Conservation (phyloP, 2,329 filamentous ascomycete species). For the Fusarium nanum region DNA sequence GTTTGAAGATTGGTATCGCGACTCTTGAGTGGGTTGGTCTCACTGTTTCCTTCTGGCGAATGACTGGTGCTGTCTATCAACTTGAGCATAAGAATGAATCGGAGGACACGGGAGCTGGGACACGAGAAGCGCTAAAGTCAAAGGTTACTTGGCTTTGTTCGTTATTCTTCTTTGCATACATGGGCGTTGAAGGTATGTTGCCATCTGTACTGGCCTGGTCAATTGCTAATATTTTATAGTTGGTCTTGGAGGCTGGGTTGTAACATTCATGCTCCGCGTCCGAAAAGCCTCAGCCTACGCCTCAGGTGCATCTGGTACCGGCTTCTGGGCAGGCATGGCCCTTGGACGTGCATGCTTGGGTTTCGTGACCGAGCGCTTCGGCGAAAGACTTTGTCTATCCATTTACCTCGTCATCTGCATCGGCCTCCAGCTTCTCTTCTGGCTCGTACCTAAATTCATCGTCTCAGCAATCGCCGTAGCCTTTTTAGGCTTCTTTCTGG, state of each 20-base stretch:
- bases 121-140: slow-evolving; percentile 55
- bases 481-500: slow-evolving; percentile 79
- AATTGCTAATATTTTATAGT: slow-evolving; percentile 50
- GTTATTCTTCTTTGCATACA: slow-evolving; percentile 77
- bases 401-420: slow-evolving; percentile 72
- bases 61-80: slow-evolving; percentile 66
- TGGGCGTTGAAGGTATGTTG: slow-evolving; percentile 71
- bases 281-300: slow-evolving; percentile 73
- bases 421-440: slow-evolving; percentile 69
- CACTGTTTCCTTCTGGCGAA: slow-evolving; percentile 67
- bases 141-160: slow-evolving; percentile 74
- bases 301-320: slow-evolving; percentile 77
- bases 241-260: slow-evolving; percentile 81
- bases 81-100: slow-evolving; percentile 49
- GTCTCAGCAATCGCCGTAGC: slow-evolving; percentile 70
- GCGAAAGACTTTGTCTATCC: slow-evolving; percentile 70
- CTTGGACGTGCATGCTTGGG: slow-evolving; percentile 74
- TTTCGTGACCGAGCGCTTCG: slow-evolving; percentile 75
- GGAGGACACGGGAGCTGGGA: slow-evolving; percentile 46
- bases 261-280: slow-evolving; percentile 81
- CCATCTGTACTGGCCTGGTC: fast-evolving
- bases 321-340: slow-evolving; percentile 84
- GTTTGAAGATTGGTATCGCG: slow-evolving; percentile 56
- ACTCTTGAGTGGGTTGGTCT: slow-evolving; percentile 66
- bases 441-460: slow-evolving; percentile 70